A percentile compares a stretch with the other conserved stretches of the same genome.
These are phyloP conservation scores for Solanum tacnaense DNA, from an alignment of 257 asterid species.

Conservation along the genomic window DNA sequence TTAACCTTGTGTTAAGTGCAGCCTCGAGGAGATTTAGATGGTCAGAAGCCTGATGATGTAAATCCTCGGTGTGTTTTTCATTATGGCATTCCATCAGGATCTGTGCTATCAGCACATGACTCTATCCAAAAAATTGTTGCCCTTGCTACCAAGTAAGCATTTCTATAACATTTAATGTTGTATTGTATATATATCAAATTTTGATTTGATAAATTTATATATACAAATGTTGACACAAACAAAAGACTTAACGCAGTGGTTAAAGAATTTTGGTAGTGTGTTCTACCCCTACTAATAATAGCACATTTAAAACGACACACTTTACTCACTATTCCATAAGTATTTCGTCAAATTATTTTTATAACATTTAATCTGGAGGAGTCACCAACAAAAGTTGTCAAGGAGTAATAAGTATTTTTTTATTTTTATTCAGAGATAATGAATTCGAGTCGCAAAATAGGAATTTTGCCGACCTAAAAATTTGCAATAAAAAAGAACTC, in stretches of 20 bases:
- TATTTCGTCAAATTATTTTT: no score
- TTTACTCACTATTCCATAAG: no score
- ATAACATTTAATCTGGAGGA: no score
- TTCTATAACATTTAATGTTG: background rate
- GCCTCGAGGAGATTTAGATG: conserved; percentile 56
- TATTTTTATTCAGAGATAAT: no score
- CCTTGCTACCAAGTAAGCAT: conserved; percentile 57
- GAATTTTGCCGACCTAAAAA: background rate
- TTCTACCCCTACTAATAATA: background rate
- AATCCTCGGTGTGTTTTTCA: conserved; percentile 65
- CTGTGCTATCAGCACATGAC: conserved; percentile 41
- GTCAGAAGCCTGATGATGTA: conserved; percentile 56
- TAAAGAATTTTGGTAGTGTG: background rate
- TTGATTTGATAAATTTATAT: no score
- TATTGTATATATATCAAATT: no score
- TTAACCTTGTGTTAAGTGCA: conserved; percentile 25
- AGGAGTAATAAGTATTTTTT: rapidly evolving
- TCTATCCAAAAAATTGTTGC: conserved; percentile 70
- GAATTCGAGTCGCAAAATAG: background rate
- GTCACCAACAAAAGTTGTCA: background rate
- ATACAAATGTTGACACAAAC: background rate
- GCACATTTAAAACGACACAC: no score
- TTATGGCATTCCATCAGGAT: conserved; percentile 75
- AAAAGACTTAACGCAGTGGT: background rate
- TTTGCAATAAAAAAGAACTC: background rate